Evolutionary conservation across 345 rosid species (phyloP), one percentile per base, ranked within the genome.

Genomic region (Salix koriyanagi): DNA sequence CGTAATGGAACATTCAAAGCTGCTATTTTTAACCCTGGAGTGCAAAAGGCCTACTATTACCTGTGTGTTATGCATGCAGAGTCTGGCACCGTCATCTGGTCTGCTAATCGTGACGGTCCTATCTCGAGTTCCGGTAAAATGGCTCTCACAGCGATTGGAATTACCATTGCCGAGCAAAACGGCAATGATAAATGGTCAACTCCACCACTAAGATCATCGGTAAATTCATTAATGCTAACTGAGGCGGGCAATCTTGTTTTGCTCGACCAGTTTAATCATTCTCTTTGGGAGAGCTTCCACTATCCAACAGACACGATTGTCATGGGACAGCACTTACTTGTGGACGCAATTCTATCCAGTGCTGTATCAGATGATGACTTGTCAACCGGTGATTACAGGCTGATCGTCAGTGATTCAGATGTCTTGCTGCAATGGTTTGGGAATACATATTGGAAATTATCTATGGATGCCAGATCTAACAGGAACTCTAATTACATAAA

Each of bases 281-380:
- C 94, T 65, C 79, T 94, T 12, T 94, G 98, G 98, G 92, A 94
- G 73, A 94, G 95, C 77, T 94, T 94, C 76, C 54, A 79, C 0
- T 2, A 85, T 65, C 98, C 98, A 1, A 91, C 94, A 0, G 97
- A 94, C 79, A 87, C 97, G 2, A 83, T 94, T 61, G 92, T 91
- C 39, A 77, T 86, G 6, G 97, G 97, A 79, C 98, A 94, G 74
- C 78, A 18, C 18, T 84, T 94, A 2, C 79, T 65, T 1, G 41
- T 76, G 11, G 89, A 91, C 50, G 77, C 71, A 30, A 74, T 70
- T 32, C 77, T 92, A 73, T 83, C 86, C 1, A 85, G 89, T 80
- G 80, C 94, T 34, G 91, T 85, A 48, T 86, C 91, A 16, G 72
- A 41, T 69, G 36, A 34, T 26, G 66, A 92, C 83, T 79, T 89